Evolutionary conservation across 768 basidiomycete species (phyloP), one percentile per base, ranked within the genome.

Genomic region (Lanmaoa pseudosensibilis): DNA sequence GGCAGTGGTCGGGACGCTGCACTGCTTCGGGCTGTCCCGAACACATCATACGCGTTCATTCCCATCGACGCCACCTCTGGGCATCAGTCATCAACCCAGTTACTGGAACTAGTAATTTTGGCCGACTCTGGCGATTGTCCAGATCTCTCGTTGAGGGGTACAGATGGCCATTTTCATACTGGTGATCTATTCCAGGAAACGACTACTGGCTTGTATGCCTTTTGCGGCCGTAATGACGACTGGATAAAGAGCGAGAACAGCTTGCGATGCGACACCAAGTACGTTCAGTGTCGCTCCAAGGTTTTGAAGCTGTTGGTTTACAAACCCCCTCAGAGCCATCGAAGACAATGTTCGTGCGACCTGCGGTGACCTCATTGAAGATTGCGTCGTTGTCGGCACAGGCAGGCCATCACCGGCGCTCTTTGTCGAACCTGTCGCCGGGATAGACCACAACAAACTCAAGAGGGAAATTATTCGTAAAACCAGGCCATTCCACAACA

Each of bases 211-310:
- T 74, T 72, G 62, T 91, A 86, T 66, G 66, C 83, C 45, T 87
- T 80, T 58, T 81, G 85, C 37, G 90, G 89, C 25, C 82, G 90
- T 40, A 83, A 89, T 57, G 89, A 92, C 62, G 89, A 92, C 70
- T 90, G 89, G 90, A 91, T 92, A 69, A 92, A 91, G 74, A 85
- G 84, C 38, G 86, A 88, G 66, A 88, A 83, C 66, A 85, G 88
- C 65, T 74, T 90, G 58, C 81, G 89, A 50, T 90, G 89, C 64
- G 89, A 92, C 65, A 90, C 90, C 48, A 85, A 83, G 79, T 81
- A 72, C 33, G 77, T 75, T 32, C 9, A 41, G 10, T 13, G 8
- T 38, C 30, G 48, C 34, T 30, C 21, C 27, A 15, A 6, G 16
- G 23, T 2, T 46, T 23, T 18, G 41, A 36, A 33, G 45, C 21